Evolutionary conservation across 2,329 filamentous ascomycete genomes (phyloP).

Genomic region (Parascedosporium putredinis): DNA sequence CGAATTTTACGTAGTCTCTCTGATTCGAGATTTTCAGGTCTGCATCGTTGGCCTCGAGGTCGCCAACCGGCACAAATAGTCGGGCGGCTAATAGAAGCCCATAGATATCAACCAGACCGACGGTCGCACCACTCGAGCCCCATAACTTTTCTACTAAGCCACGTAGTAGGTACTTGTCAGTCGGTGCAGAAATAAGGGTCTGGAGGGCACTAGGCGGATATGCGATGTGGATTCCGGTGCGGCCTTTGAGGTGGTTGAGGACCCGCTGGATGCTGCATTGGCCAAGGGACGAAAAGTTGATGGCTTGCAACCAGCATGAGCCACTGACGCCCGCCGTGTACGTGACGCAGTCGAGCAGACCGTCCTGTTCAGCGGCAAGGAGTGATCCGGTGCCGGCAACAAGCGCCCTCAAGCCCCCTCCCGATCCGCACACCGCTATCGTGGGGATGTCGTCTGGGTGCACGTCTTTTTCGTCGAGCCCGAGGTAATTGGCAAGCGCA

Average conservation of each 20-base stretch:
- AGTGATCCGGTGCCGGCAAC: slow-evolving; percentile 83
- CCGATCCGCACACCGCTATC: slow-evolving; percentile 90
- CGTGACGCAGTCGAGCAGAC: slow-evolving; percentile 85
- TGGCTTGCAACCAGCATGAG: slow-evolving; percentile 85
- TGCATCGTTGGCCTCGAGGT: slow-evolving; percentile 48
- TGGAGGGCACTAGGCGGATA: slow-evolving; percentile 79
- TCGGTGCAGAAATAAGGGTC: slow-evolving; percentile 76
- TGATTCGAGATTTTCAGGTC: slow-evolving; percentile 93
- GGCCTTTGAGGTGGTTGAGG: slow-evolving; percentile 75
- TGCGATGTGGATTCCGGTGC: slow-evolving; percentile 80
- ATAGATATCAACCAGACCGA: slow-evolving; percentile 90
- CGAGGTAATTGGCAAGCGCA: slow-evolving; percentile 74
- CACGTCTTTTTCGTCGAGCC: slow-evolving; percentile 67
- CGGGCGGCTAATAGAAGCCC: slow-evolving; percentile 76
- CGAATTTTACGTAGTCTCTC: slow-evolving; percentile 61
- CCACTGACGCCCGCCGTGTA: slow-evolving; percentile 95
- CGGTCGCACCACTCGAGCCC: slow-evolving; percentile 65
- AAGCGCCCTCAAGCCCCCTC: slow-evolving; percentile 79
- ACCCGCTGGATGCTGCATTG: slow-evolving; percentile 56
- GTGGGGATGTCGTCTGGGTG: slow-evolving; percentile 86
- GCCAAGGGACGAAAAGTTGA: slow-evolving; percentile 75
- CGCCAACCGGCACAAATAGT: slow-evolving; percentile 72
- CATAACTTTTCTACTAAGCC: slow-evolving; percentile 87
- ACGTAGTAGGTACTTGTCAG: slow-evolving; percentile 81
- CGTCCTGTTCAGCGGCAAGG: slow-evolving; percentile 72